Percentiles rank a stretch among this genome's conserved stretches.
These are phyloP conservation scores for Mycena crocata DNA, from an alignment of 768 basidiomycete species.

Conservation along the genomic window DNA sequence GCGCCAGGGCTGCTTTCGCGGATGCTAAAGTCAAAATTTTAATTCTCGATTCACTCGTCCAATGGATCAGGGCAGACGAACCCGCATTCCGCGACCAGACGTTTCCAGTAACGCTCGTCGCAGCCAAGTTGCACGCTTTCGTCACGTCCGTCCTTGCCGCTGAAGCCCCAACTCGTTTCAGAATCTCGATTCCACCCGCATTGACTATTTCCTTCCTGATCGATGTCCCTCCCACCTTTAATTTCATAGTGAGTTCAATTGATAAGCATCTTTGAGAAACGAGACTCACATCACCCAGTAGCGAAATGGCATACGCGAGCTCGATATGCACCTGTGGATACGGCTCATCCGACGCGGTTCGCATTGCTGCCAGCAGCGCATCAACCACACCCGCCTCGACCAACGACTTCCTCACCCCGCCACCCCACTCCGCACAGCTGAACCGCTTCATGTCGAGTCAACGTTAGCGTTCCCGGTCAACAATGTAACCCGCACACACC, in stretches of 20 bases:
- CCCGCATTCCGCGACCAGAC: constrained; percentile 41
- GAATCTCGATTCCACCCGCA: constrained; percentile 42
- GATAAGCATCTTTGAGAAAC: too few species aligned
- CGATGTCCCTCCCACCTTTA: constrained; percentile 36
- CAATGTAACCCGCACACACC: too few species aligned
- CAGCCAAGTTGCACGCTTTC: constrained; percentile 41
- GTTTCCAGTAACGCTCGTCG: constrained; percentile 41
- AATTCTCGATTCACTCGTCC: background rate
- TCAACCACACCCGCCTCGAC: constrained; percentile 44
- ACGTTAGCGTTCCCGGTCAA: too few species aligned
- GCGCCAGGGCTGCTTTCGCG: constrained; percentile 33
- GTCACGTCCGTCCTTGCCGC: constrained; percentile 34
- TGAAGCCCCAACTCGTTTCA: constrained; percentile 33
- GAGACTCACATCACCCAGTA: constrained; percentile 43
- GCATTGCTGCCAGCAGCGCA: constrained; percentile 39
- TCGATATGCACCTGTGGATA: constrained; percentile 40
- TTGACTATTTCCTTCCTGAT: constrained; percentile 43
- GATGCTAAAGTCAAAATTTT: constrained; percentile 8
- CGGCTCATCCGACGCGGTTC: constrained; percentile 39
- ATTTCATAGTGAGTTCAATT: too few species aligned
- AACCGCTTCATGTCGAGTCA: too few species aligned
- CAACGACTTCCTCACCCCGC: constrained; percentile 37
- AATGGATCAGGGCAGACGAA: background rate
- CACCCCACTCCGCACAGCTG: constrained; percentile 42
- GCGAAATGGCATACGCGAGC: constrained; percentile 39